Evolutionary conservation across 129 eudicot species (phyloP).

Genomic region (Smallanthus sonchifolius): DNA sequence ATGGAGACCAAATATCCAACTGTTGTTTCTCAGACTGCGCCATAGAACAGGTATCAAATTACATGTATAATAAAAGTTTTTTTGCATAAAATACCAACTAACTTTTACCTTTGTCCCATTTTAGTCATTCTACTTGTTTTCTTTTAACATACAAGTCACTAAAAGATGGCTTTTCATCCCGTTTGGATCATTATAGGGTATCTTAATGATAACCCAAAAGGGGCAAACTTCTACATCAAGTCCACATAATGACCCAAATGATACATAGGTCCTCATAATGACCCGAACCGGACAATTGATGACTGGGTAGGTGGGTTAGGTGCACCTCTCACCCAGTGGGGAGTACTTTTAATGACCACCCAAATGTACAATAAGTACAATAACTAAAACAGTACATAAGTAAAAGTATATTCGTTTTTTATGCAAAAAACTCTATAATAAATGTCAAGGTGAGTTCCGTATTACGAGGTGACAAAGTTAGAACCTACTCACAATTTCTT

Average conservation of each 20-base stretch:
- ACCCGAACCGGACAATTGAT: not conserved
- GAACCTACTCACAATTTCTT: conserved; percentile 67
- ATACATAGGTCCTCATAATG: not conserved
- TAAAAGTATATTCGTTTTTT: not conserved
- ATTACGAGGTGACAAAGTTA: not conserved
- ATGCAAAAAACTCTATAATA: not conserved
- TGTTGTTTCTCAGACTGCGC: conserved; percentile 42
- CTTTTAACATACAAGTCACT: not conserved
- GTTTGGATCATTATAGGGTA: not conserved
- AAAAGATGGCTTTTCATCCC: not conserved
- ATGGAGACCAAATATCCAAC: conserved; percentile 64
- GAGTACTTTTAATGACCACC: not conserved
- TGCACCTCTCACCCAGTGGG: not conserved
- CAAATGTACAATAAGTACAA: not conserved
- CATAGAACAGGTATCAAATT: conserved; percentile 4
- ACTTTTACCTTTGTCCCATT: not conserved
- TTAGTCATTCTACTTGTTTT: not conserved
- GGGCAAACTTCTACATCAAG: not conserved
- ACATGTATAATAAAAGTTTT: conserved; percentile 11
- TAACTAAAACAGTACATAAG: not conserved
- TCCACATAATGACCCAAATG: not conserved
- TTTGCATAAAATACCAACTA: not conserved
- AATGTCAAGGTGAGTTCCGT: not conserved
- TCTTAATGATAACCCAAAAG: not conserved
- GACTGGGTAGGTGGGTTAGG: not conserved